phyloP scores from a whole-genome alignment of 2,329 filamentous ascomycete genomes.

The Botrytis byssoidea region DNA sequence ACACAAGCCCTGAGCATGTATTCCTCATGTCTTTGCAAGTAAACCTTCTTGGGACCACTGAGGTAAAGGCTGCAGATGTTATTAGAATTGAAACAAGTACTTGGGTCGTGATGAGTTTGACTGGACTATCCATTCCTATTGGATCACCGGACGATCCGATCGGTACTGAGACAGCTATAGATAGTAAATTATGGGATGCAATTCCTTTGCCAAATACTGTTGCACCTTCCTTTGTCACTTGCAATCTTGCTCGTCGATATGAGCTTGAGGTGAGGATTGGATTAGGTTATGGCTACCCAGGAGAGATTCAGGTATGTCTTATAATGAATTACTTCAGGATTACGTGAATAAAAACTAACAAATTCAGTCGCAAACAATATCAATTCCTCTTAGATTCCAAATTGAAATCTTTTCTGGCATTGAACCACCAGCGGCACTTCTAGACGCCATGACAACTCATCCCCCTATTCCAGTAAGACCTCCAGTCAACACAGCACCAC shows the following conservation, averaged over 20 bases:
- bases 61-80: slow-evolving; percentile 75
- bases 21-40: slow-evolving; percentile 79
- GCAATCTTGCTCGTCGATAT: slow-evolving; percentile 81
- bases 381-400: slow-evolving; percentile 75
- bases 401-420: slow-evolving; percentile 87
- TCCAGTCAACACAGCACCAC: slow-evolving; percentile 32
- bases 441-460: slow-evolving; percentile 58
- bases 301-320: slow-evolving; percentile 39
- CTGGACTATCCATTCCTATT: slow-evolving; percentile 70
- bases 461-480: slow-evolving; percentile 27
- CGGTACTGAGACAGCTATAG: slow-evolving; percentile 67
- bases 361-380: slow-evolving; percentile 67
- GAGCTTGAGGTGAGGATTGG: slow-evolving; percentile 81
- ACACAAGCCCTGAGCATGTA: slow-evolving; percentile 64
- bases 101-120: slow-evolving; percentile 72
- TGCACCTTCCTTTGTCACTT: slow-evolving; percentile 81
- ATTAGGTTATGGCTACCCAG: slow-evolving; percentile 67
- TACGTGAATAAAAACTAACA: slow-evolving; percentile 21
- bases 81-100: slow-evolving; percentile 66
- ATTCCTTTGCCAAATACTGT: slow-evolving; percentile 78
- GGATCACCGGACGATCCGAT: slow-evolving; percentile 57
- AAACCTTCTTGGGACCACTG: slow-evolving; percentile 75
- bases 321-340: background rate
- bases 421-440: slow-evolving; percentile 70
- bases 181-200: slow-evolving; percentile 69